Evolutionary conservation across 176 grass and related monocot genomes (phyloP), one percentile per base, ranked within the genome.

Genomic region (Aegilops bicornis): DNA sequence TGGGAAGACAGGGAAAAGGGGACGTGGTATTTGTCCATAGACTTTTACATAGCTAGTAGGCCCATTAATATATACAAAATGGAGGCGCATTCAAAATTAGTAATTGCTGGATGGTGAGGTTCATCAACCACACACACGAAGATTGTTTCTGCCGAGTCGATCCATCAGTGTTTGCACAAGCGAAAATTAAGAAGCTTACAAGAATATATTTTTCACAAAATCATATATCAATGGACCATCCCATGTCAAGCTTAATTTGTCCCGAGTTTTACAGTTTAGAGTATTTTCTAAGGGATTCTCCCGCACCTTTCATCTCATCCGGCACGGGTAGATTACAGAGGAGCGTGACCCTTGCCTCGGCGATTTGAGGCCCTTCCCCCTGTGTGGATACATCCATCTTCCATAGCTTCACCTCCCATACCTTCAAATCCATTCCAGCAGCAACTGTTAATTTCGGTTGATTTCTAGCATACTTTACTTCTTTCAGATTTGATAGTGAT

Each of bases 341-440:
- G 29, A 98, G 91, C 0, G 95, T 95, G 58, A 93, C 88, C 56
- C 86, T 90, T 24, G 93, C 82, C 32, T 92, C 92, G 8, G 91
- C 84, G 19, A 93, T 68, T 17, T 93, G 77, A 87, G 67, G 45
- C 0, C 78, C 88, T 63, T 90, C 87, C 47, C 91, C 86, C 10
- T 77, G 10, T 2, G 87, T 87, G 22, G 77, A 82, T 4, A 79
- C 8, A 56, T 90, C 78, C 82, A 95, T 89, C 87, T 92, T 95
- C 89, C 83, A 93, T 2, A 98, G 68, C 23, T 89, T 91, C 3
- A 98, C 91, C 86, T 91, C 91, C 96, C 93, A 95, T 24, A 98
- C 96, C 96, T 98, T 73, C 32, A 52, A 61, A 61, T 20, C 22
- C 7, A 73, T 37, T 45, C 25, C 74, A 75, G 23, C 20, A 67